Evolutionary conservation across 164 flowering plant genomes (phyloP), one percentile per base, ranked within the genome.

Genomic region (Liriodendron chinense): DNA sequence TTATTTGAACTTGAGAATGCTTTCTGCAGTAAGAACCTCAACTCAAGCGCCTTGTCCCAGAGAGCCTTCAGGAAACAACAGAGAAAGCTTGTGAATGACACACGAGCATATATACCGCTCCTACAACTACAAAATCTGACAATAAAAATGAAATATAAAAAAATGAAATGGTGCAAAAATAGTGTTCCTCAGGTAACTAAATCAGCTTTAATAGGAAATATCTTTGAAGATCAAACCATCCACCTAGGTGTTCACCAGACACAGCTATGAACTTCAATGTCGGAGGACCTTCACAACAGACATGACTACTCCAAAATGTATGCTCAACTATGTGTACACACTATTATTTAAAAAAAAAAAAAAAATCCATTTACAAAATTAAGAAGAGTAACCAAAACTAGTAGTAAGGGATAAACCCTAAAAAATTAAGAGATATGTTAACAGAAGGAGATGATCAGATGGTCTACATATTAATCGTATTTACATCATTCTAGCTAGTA

Each of bases 31-130:
- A 91, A 86, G 83, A 91, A 85, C 81, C 98, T 84, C 47, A 92
- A 76, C 82, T 94, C 99, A 56, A 94, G 90, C 57, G 86, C 77
- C 78, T 87, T 94, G 80, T 92, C 93, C 99, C 99, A 96, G 34
- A 96, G 86, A 76, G 86, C 93, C 99, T 93, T 82, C 68, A 80
- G 24, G 34, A 74, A 71, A 74, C 28, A 78, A 21, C 43, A 34
- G 43, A 66, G 9, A 16, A 16, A 53, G 18, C 59, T 53, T 53
- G 59, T 53, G 59, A 53, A 53, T 53, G 59, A 53, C 18, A 53
- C 18, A 14, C 16, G 59, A 53, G 18, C 59, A 53, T 53, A 20
- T 28, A 61, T 47, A 50, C 28, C 6, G 28, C 8, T 66, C 57
- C 34, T 63, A 34, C 22, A 62, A 65, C 22, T 56, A 59, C 5